These are phyloP conservation scores for Trichothecium roseum DNA, from an alignment of 2,329 filamentous ascomycete genomes.

Conservation along the genomic window DNA sequence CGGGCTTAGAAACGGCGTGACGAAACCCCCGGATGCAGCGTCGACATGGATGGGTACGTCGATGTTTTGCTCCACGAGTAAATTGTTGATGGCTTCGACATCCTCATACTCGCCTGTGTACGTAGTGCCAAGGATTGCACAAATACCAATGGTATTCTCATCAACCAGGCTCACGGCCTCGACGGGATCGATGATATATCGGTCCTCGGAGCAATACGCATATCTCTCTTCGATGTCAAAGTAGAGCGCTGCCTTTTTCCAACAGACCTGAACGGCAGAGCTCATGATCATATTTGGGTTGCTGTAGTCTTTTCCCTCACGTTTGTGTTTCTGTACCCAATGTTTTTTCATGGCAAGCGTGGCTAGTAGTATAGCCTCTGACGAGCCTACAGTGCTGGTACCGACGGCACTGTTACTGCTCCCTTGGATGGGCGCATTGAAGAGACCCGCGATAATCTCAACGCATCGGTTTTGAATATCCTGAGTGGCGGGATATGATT, in stretches of 20 bases:
- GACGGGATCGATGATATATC: slow-evolving; percentile 54
- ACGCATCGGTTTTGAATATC: slow-evolving; percentile 90
- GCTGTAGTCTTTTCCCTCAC: slow-evolving; percentile 69
- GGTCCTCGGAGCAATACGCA: slow-evolving; percentile 50
- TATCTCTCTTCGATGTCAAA: slow-evolving; percentile 90
- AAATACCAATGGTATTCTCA: slow-evolving; percentile 80
- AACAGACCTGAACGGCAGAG: slow-evolving; percentile 91
- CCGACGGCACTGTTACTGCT: slow-evolving; percentile 65
- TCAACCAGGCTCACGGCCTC: slow-evolving; percentile 51
- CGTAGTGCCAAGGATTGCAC: slow-evolving; percentile 80
- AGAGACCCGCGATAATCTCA: slow-evolving; percentile 81
- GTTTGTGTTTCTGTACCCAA: slow-evolving; percentile 80
- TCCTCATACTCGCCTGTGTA: slow-evolving; percentile 97
- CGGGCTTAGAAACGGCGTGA: slow-evolving; percentile 81
- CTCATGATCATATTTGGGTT: slow-evolving; percentile 92
- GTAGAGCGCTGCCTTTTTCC: slow-evolving; percentile 86
- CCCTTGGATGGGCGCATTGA: too few relatives aligned
- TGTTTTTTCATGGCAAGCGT: slow-evolving; percentile 90
- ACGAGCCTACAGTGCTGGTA: slow-evolving; percentile 81
- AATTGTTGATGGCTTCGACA: slow-evolving; percentile 81
- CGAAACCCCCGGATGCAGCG: slow-evolving; percentile 84
- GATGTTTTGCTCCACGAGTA: slow-evolving; percentile 66
- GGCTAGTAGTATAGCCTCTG: slow-evolving; percentile 76
- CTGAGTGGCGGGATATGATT: slow-evolving; percentile 74
- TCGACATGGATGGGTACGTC: slow-evolving; percentile 90